Percentiles rank a stretch among this genome's conserved stretches.
Conservation (phyloP, 2,329 filamentous ascomycete genomes). For the Diaporthe sp. region DNA sequence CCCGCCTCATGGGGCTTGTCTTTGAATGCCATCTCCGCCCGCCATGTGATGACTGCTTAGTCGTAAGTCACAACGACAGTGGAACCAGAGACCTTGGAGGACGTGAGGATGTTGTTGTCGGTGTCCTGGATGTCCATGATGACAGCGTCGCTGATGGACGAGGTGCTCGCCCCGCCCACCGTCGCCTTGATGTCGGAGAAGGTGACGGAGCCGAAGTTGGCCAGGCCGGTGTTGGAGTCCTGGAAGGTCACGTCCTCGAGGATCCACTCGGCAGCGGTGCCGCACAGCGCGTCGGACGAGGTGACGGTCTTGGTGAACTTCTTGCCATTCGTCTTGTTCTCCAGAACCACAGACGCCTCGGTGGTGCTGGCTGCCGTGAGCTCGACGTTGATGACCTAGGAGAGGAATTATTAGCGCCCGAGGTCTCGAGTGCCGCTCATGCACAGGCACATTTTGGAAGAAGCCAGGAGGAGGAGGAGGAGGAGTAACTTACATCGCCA, state of each 20-base stretch:
- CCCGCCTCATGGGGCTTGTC: not conserved
- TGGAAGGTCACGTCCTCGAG: conserved; percentile 45
- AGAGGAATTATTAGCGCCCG: not conserved
- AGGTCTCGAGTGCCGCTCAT: not conserved
- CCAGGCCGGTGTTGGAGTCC: conserved; percentile 56
- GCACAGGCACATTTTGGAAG: not conserved
- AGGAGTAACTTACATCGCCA: conserved; percentile 37
- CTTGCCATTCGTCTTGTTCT: conserved; percentile 38
- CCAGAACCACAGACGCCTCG: conserved; percentile 31
- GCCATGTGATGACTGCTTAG: not conserved
- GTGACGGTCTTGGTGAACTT: conserved; percentile 40
- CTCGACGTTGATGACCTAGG: conserved; percentile 40
- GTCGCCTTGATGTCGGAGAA: conserved; percentile 57
- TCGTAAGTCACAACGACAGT: conserved; percentile 51
- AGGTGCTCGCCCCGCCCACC: conserved; percentile 49
- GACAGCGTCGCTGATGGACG: conserved; percentile 55
- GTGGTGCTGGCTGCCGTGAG: conserved; percentile 39
- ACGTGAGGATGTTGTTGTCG: conserved; percentile 35
- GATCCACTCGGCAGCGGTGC: conserved; percentile 39
- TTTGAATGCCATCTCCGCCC: not conserved
- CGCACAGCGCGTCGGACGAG: conserved; percentile 35
- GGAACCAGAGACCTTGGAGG: conserved; percentile 22
- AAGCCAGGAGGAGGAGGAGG: not conserved
- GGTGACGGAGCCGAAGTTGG: conserved; percentile 59
- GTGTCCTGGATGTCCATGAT: conserved; percentile 56